Conservation (phyloP, 306 rosid species). For the Quercus gilva region DNA sequence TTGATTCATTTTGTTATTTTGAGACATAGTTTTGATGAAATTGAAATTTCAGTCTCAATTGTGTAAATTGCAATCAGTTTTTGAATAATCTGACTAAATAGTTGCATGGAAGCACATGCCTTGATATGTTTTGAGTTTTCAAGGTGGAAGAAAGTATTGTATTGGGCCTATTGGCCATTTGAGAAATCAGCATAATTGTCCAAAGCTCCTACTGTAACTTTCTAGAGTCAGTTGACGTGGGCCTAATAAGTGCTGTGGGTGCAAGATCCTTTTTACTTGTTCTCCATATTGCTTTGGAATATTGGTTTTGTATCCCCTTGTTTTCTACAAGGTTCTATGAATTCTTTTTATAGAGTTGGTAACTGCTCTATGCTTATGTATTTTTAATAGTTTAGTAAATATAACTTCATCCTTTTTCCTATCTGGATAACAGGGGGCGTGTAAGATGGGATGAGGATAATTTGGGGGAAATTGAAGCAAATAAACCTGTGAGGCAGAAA, state of each 20-base stretch:
- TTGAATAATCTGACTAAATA: no score
- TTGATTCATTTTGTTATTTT: no score
- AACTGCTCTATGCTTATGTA: not conserved
- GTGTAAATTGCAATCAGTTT: no score
- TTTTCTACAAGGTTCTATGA: not conserved
- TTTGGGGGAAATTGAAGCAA: conserved; percentile 90
- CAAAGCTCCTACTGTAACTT: not conserved
- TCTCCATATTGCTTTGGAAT: not conserved
- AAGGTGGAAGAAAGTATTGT: conserved; percentile 2
- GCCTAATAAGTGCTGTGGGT: not conserved
- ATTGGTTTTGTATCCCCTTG: not conserved
- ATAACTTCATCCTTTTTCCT: conserved; percentile 18
- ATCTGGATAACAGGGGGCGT: conserved; percentile 46
- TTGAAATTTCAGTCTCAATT: no score
- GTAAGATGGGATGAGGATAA: conserved; percentile 94
- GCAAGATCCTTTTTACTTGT: not conserved
- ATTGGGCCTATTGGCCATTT: not conserved
- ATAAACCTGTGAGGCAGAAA: conserved; percentile 97
- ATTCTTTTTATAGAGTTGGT: not conserved
- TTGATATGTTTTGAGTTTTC: not conserved
- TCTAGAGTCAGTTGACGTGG: not conserved
- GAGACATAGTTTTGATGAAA: no score
- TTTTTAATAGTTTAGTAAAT: conserved; percentile 4
- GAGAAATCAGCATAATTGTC: not conserved
- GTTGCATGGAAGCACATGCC: not conserved